Evolutionary conservation across 2,329 filamentous ascomycete species (phyloP).

Genomic region (Elsinoe batatas): DNA sequence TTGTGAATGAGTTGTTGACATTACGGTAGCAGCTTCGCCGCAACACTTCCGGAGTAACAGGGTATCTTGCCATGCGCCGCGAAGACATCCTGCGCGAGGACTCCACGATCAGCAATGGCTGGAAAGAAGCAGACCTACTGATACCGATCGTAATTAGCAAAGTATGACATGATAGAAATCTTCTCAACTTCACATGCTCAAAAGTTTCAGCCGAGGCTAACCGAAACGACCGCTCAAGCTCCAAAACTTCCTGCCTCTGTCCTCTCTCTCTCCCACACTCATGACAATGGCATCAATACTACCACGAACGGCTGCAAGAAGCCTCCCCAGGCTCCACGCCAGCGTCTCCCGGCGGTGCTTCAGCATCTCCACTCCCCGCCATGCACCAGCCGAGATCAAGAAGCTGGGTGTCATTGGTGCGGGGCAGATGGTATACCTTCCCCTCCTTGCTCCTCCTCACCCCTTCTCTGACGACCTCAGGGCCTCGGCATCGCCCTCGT

Average conservation of each 20-base stretch:
- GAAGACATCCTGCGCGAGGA: no score
- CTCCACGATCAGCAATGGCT: no score
- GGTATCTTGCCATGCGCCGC: no score
- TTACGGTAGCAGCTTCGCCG: no score
- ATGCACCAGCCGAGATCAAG: constrained; percentile 61
- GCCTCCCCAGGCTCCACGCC: constrained; percentile 15
- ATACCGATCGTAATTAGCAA: no score
- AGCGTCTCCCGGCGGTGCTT: constrained; percentile 41
- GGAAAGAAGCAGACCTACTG: no score
- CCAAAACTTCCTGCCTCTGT: background rate
- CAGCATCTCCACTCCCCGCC: constrained; percentile 47
- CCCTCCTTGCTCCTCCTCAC: background rate
- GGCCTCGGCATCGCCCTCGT: constrained; percentile 93
- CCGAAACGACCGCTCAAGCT: background rate
- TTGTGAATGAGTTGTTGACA: no score
- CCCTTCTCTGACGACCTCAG: constrained; percentile 40
- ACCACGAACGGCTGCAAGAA: background rate
- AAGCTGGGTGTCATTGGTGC: constrained; percentile 85
- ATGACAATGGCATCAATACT: constrained; percentile 9
- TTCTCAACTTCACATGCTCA: background rate
- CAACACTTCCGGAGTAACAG: no score
- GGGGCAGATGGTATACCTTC: constrained; percentile 71
- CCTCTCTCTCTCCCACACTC: constrained; percentile 4
- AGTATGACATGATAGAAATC: background rate
- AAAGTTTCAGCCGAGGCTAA: background rate